A percentile compares a stretch with the other conserved stretches of the same genome.
Evolutionary conservation across 2,329 filamentous ascomycete species (phyloP).

Genomic region (Alternaria novae-zelandiae): DNA sequence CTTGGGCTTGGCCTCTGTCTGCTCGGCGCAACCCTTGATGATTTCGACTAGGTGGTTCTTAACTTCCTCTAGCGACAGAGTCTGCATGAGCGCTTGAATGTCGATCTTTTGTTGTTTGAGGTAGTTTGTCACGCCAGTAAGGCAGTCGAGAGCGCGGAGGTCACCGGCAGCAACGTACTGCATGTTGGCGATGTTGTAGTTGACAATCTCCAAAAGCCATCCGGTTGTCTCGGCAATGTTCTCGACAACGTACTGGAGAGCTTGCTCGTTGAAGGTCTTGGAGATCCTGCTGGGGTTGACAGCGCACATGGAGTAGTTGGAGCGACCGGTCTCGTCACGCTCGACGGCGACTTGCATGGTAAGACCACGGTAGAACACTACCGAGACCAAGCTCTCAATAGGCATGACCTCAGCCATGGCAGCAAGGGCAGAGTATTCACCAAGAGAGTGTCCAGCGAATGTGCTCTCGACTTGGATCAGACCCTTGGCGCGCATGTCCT

Average conservation of each 20-base stretch:
- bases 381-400: slow-evolving; percentile 97
- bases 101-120: slow-evolving; percentile 97
- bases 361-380: slow-evolving; percentile 98
- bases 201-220: slow-evolving; percentile 98
- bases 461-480: slow-evolving; percentile 95
- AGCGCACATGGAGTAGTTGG: slow-evolving; percentile 99
- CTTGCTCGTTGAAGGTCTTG: slow-evolving; percentile 98
- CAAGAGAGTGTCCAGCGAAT: slow-evolving; percentile 96
- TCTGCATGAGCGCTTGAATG: slow-evolving; percentile 89
- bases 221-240: slow-evolving; percentile 92
- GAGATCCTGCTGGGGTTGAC: slow-evolving; percentile 98
- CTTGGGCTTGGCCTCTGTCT: slow-evolving; percentile 85
- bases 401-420: slow-evolving; percentile 98
- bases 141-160: slow-evolving; percentile 68
- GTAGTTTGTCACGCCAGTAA: slow-evolving; percentile 87
- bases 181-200: slow-evolving; percentile 80
- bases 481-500: slow-evolving; percentile 98
- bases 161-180: slow-evolving; percentile 73
- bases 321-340: slow-evolving; percentile 88
- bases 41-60: slow-evolving; percentile 90
- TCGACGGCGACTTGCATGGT: slow-evolving; percentile 99
- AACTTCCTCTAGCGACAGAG: slow-evolving; percentile 85
- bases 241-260: slow-evolving; percentile 94
- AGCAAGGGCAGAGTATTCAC: slow-evolving; percentile 96
- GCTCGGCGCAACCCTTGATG: slow-evolving; percentile 84